A percentile compares a stretch with the other conserved stretches of the same genome.
phyloP scores from a whole-genome alignment of 495 filamentous ascomycete genomes.

The Terfezia boudieri region DNA sequence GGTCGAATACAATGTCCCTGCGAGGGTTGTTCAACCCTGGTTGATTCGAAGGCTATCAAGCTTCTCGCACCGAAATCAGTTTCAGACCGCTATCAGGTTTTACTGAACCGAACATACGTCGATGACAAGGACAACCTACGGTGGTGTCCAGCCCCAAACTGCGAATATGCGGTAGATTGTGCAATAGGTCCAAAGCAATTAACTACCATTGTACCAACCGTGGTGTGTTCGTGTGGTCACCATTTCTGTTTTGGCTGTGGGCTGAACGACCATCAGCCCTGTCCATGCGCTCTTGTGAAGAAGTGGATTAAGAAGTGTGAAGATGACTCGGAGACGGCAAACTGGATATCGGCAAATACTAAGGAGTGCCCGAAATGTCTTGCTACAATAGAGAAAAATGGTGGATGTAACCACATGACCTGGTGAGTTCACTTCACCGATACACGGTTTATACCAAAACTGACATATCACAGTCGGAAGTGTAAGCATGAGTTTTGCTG shows the following conservation, averaged over 20 bases:
- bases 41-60: slow-evolving; percentile 72
- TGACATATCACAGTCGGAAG: slow-evolving; percentile 34
- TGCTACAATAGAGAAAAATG: slow-evolving; percentile 98
- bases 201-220: slow-evolving; percentile 64
- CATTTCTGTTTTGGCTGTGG: slow-evolving; percentile 93
- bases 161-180: slow-evolving; percentile 78
- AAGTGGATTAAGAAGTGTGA: slow-evolving; percentile 97
- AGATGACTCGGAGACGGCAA: slow-evolving; percentile 93
- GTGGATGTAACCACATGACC: slow-evolving; percentile 98
- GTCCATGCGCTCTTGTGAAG: slow-evolving; percentile 78
- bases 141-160: slow-evolving; percentile 95
- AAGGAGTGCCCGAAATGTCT: slow-evolving; percentile 92
- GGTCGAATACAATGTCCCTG: slow-evolving; percentile 84
- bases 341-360: slow-evolving; percentile 98
- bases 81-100: slow-evolving; percentile 36
- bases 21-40: slow-evolving; percentile 67
- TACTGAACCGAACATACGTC: slow-evolving; percentile 85
- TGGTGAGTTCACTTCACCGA: slow-evolving; percentile 25
- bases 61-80: slow-evolving; percentile 41
- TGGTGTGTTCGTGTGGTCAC: slow-evolving; percentile 60
- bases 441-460: neutral
- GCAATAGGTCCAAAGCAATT: slow-evolving; percentile 66
- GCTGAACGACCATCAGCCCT: slow-evolving; percentile 77
- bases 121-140: slow-evolving; percentile 86
- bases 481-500: slow-evolving; percentile 98